Conservation (phyloP, 2,329 filamentous ascomycete species). For the Cladosporium sp. region DNA sequence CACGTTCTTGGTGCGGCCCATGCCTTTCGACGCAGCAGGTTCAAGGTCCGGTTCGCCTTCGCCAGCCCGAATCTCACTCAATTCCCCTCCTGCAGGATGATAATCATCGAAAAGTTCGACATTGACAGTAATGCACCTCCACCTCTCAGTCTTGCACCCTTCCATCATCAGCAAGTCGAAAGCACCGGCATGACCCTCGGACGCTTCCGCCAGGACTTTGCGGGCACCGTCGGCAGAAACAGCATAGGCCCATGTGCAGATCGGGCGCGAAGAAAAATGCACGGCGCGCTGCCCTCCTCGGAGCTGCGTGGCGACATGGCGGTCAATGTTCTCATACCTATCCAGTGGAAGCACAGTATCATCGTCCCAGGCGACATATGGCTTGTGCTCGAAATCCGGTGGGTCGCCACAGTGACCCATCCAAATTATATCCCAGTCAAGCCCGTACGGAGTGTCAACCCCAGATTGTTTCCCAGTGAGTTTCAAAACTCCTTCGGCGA, state of each 20-base stretch:
- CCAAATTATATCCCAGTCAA: background rate
- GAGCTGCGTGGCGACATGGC: slow-evolving; percentile 21
- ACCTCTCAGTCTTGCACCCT: slow-evolving; percentile 32
- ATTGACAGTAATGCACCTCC: slow-evolving; percentile 41
- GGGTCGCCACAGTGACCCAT: background rate
- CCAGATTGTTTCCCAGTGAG: slow-evolving; percentile 22
- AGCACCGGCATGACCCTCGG: slow-evolving; percentile 35
- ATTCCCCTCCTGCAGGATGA: slow-evolving; percentile 32
- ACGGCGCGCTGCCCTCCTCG: slow-evolving; percentile 31
- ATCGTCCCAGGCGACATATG: background rate
- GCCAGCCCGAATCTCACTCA: slow-evolving; percentile 31
- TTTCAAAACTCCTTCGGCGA: slow-evolving; percentile 36
- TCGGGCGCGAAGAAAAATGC: slow-evolving; percentile 28
- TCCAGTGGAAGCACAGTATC: background rate
- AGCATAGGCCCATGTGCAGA: slow-evolving; percentile 38
- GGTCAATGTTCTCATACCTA: background rate
- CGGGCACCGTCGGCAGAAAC: slow-evolving; percentile 35
- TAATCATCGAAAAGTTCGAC: slow-evolving; percentile 42
- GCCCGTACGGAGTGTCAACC: background rate
- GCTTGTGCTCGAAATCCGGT: background rate
- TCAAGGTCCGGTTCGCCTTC: slow-evolving; percentile 24
- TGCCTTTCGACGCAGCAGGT: slow-evolving; percentile 29
- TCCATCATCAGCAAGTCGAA: slow-evolving; percentile 40
- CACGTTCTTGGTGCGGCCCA: slow-evolving; percentile 40
- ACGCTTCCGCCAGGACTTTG: slow-evolving; percentile 35